phyloP scores from a whole-genome alignment of 2,329 filamentous ascomycete genomes.

The Parafenestella ontariensis region DNA sequence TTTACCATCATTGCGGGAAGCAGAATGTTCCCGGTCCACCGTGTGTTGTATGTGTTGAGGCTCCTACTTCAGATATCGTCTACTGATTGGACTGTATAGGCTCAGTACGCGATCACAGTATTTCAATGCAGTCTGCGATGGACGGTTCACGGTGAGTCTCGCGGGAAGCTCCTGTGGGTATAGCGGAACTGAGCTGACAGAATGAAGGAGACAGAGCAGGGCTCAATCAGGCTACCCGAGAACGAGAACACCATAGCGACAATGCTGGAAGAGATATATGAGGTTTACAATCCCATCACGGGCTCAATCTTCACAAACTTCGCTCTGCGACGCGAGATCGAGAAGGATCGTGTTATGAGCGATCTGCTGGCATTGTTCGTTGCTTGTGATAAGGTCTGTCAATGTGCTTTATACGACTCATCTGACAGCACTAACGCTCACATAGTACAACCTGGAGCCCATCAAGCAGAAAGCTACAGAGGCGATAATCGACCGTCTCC shows the following conservation, averaged over 20 bases:
- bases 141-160: conserved; percentile 19
- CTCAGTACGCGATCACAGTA: conserved; percentile 23
- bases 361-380: conserved; percentile 24
- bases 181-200: conserved; percentile 1
- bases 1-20: conserved; percentile 24
- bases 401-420: not conserved
- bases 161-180: not conserved
- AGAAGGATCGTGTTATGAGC: conserved; percentile 22
- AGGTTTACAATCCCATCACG: conserved; percentile 18
- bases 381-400: conserved; percentile 29
- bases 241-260: conserved; percentile 10
- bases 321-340: conserved; percentile 10
- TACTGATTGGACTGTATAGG: conserved; percentile 10
- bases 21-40: conserved; percentile 27
- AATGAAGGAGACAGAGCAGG: conserved; percentile 15
- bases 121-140: conserved; percentile 27
- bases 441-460: conserved; percentile 27
- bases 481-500: conserved; percentile 28
- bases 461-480: conserved; percentile 20
- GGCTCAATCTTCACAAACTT: conserved; percentile 31
- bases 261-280: conserved; percentile 30
- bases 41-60: conserved; percentile 17
- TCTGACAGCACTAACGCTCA: not conserved
- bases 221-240: conserved; percentile 22
- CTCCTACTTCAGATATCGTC: not conserved